Percentiles rank a stretch among this genome's conserved stretches.
phyloP scores from a whole-genome alignment of 2,329 filamentous ascomycete genomes.

The Diaporthe longicolla region DNA sequence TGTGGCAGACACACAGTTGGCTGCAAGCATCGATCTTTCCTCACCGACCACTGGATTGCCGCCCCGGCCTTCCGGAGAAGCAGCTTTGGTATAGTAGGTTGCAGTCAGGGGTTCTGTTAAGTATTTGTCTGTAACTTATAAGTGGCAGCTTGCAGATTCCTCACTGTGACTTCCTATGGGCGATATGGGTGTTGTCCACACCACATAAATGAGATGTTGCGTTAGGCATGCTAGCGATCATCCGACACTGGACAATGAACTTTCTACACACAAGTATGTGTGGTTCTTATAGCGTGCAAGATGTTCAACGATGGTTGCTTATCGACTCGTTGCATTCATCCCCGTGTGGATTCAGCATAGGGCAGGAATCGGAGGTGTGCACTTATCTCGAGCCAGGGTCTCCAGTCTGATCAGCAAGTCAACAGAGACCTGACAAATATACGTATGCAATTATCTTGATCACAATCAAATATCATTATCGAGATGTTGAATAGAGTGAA shows the following conservation, averaged over 20 bases:
- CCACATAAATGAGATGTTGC: background rate
- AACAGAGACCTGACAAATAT: background rate
- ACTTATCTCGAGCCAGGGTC: background rate
- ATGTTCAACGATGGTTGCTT: background rate
- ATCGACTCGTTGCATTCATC: background rate
- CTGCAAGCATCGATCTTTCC: background rate
- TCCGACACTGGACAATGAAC: accelerated
- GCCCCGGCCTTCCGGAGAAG: background rate
- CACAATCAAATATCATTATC: background rate
- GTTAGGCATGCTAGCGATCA: background rate
- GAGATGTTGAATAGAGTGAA: background rate
- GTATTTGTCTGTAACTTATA: no score
- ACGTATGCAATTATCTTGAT: no score
- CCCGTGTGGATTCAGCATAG: background rate
- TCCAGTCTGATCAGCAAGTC: background rate
- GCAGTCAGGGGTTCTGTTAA: no score
- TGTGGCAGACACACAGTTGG: background rate
- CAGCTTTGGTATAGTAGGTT: background rate
- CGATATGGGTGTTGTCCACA: background rate
- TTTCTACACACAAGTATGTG: background rate
- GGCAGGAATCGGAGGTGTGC: background rate
- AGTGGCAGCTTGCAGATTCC: background rate
- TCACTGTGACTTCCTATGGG: background rate
- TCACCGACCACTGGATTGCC: background rate
- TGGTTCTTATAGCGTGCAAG: no score